Evolutionary conservation across 148 eudicot genomes (phyloP), one percentile per base, ranked within the genome.

Genomic region (Cornus controversa): DNA sequence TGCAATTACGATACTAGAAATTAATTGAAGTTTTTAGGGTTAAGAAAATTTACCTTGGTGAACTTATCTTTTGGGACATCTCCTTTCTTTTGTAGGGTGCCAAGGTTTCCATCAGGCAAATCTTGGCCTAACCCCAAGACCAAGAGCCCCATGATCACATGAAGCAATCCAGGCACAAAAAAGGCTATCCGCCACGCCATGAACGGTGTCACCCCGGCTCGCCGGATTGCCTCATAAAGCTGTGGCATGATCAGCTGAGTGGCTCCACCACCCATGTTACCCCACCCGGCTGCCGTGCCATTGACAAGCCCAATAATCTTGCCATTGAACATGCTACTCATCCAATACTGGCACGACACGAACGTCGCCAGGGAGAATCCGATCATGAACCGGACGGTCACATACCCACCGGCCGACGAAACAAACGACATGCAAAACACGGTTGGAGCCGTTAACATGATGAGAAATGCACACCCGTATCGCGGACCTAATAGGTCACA

Each of bases 211-310:
- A 87, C 73, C 0, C 91, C 89, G 4, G 62, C 25, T 0, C 42
- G 42, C 6, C 58, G 57, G 28, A 90, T 84, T 7, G 86, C 31
- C 34, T 81, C 88, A 18, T 57, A 86, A 6, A 90, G 63, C 53
- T 88, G 9, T 3, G 93, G 91, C 93, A 90, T 90, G 0, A 90
- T 31, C 14, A 90, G 79, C 67, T 90, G 93, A 2, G 93, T 86
- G 0, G 81, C 87, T 0, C 93, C 91, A 25, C 89, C 89, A 2
- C 93, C 93, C 47, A 86, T 86, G 53, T 90, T 87, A 14, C 88
- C 93, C 93, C 93, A 90, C 6, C 93, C 93, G 0, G 93, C 89
- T 0, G 91, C 91, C 1, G 82, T 78, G 15, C 89, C 93, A 31
- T 88, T 88, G 18, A 86, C 93, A 7, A 58, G 31, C 40, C 91